phyloP scores from a whole-genome alignment of 176 grass and related monocot species.

The Aegilops bicornis region DNA sequence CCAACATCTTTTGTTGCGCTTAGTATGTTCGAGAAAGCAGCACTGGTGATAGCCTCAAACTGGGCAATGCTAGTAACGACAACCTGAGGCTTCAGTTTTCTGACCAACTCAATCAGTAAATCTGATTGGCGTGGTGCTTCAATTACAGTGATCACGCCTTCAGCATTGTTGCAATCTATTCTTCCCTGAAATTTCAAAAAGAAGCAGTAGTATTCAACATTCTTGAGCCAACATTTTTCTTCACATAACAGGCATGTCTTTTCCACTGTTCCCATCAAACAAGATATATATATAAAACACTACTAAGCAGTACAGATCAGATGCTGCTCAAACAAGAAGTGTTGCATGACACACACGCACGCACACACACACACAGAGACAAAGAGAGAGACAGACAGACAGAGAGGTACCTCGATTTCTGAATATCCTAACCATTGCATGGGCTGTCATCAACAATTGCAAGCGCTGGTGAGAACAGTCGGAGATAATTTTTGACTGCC shows the following conservation, averaged over 20 bases:
- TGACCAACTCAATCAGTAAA: constrained; percentile 83
- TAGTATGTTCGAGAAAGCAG: constrained; percentile 85
- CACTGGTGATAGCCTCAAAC: constrained; percentile 89
- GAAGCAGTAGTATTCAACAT: neutral
- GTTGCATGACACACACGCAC: too few species aligned
- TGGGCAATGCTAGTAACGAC: constrained; percentile 85
- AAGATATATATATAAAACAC: too few species aligned
- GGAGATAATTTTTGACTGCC: constrained; percentile 89
- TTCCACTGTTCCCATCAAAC: neutral
- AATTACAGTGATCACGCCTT: constrained; percentile 69
- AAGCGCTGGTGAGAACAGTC: constrained; percentile 78
- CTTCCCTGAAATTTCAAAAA: constrained; percentile 53
- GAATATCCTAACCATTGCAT: constrained; percentile 86
- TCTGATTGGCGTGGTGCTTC: constrained; percentile 93
- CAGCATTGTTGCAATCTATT: neutral
- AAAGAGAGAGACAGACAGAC: too few species aligned
- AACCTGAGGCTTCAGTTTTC: constrained; percentile 88
- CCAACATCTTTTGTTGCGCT: constrained; percentile 69
- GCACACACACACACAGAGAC: neutral
- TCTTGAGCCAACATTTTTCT: neutral
- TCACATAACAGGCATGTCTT: neutral
- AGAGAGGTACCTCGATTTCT: constrained; percentile 65
- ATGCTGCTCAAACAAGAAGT: too few species aligned
- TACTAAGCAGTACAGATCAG: too few species aligned
- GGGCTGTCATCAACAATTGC: constrained; percentile 93